phyloP scores from a whole-genome alignment of 768 basidiomycete genomes.

The Sarcodon sp. region DNA sequence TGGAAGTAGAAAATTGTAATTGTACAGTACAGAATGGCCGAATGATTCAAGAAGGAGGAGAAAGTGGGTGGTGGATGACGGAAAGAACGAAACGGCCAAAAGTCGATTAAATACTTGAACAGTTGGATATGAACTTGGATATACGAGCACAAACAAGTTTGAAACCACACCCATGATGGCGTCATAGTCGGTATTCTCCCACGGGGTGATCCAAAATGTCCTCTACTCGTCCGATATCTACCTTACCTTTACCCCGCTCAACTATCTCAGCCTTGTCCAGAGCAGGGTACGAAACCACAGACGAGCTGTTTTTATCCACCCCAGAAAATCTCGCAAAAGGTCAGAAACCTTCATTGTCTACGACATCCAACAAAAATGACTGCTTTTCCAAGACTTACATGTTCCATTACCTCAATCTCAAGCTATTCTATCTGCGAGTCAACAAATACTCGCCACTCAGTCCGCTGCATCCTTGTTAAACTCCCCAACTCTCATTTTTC shows the following conservation, averaged over 20 bases:
- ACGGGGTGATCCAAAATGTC: constrained; percentile 18
- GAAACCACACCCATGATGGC: too few species aligned
- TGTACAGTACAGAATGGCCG: constrained; percentile 5
- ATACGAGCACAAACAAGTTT: too few species aligned
- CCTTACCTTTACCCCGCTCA: constrained; percentile 30
- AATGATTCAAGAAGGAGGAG: background rate
- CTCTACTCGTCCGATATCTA: constrained; percentile 28
- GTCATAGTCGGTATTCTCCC: too few species aligned
- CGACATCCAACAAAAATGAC: background rate
- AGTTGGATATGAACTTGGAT: too few species aligned
- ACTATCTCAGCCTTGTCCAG: constrained; percentile 31
- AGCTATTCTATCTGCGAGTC: constrained; percentile 17
- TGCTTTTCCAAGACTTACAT: too few species aligned
- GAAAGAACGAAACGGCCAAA: constrained; percentile 8
- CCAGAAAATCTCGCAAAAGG: constrained; percentile 39
- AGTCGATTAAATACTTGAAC: too few species aligned
- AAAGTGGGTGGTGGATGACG: constrained; percentile 2
- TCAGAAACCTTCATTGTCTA: constrained; percentile 8
- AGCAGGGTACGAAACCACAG: constrained; percentile 44
- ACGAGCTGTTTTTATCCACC: constrained; percentile 32
- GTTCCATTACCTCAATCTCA: background rate
- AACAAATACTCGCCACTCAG: constrained; percentile 40
- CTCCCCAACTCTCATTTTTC: constrained; percentile 17
- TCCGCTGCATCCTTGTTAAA: constrained; percentile 34
- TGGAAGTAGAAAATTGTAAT: constrained; percentile 8